A percentile compares a stretch with the other conserved stretches of the same genome.
Conservation (phyloP, 2,329 filamentous ascomycete species). For the Cladophialophora immunda region DNA sequence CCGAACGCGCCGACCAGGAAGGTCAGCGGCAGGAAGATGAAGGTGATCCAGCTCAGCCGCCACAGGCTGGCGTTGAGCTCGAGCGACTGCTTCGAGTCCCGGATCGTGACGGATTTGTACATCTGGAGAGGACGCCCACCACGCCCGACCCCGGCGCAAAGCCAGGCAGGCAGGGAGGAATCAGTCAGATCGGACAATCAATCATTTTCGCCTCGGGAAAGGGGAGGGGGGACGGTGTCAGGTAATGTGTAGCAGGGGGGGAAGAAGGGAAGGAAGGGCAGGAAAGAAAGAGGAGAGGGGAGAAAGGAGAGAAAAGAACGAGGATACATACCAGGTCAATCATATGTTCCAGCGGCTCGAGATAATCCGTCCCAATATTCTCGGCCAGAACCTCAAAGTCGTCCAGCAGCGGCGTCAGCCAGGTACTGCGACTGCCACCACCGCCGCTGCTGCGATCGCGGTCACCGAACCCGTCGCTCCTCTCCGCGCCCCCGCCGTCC, state of each 20-base stretch:
- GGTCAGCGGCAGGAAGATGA: conserved; percentile 56
- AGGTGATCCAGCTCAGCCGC: conserved; percentile 51
- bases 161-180: too few relatives aligned
- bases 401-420: conserved; percentile 52
- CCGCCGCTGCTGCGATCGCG: neutral
- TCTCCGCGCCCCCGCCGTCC: neutral
- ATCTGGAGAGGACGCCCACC: too few relatives aligned
- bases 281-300: neutral
- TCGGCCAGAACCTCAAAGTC: conserved; percentile 58
- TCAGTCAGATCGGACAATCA: too few relatives aligned
- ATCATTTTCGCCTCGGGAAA: too few relatives aligned
- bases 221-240: too few relatives aligned
- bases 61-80: conserved; percentile 39
- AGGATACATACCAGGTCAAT: conserved; percentile 40
- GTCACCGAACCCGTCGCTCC: conserved; percentile 20
- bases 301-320: neutral
- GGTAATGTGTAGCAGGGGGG: too few relatives aligned
- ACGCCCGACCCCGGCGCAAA: too few relatives aligned
- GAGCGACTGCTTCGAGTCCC: conserved; percentile 47
- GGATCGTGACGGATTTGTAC: conserved; percentile 63
- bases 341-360: conserved; percentile 60
- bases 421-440: conserved; percentile 33
- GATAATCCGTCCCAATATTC: conserved; percentile 59
- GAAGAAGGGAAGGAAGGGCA: neutral
- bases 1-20: conserved; percentile 51